Conservation (phyloP, 139 green algal species). For the Coelastrella sp. region DNA sequence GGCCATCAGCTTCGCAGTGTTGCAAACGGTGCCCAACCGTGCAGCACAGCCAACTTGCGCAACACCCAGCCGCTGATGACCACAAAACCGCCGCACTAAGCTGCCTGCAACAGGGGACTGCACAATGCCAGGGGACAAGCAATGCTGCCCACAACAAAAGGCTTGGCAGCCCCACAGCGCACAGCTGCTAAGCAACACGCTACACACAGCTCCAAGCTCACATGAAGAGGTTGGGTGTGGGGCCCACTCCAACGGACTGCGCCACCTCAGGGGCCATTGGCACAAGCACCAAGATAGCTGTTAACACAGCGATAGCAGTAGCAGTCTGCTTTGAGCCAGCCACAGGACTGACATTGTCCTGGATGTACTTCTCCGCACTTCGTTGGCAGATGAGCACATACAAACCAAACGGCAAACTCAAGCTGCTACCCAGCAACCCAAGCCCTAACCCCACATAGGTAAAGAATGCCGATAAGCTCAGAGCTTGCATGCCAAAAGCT, state of each 20-base stretch:
- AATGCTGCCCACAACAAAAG: too few species aligned
- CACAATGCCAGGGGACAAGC: too few species aligned
- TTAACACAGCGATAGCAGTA: slow-evolving; percentile 63
- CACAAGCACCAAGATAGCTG: slow-evolving; percentile 81
- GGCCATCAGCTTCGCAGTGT: too few species aligned
- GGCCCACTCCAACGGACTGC: slow-evolving; percentile 41
- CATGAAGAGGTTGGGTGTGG: slow-evolving; percentile 43
- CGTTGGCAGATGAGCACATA: slow-evolving; percentile 92
- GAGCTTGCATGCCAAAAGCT: slow-evolving; percentile 66
- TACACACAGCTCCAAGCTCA: background rate
- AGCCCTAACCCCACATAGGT: slow-evolving; percentile 88
- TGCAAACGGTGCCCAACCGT: too few species aligned
- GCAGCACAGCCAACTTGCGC: too few species aligned
- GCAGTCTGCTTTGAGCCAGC: slow-evolving; percentile 50
- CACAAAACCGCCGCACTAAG: too few species aligned
- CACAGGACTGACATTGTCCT: slow-evolving; percentile 74
- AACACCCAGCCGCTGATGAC: too few species aligned
- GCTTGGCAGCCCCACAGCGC: too few species aligned
- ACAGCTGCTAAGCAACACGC: too few species aligned
- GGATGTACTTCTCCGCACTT: slow-evolving; percentile 79
- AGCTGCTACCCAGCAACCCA: slow-evolving; percentile 79
- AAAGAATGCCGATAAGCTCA: slow-evolving; percentile 84
- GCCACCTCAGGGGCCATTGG: slow-evolving; percentile 76
- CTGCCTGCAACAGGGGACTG: too few species aligned
- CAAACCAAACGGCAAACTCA: slow-evolving; percentile 89